These are phyloP conservation scores for Trametes maxima DNA, from an alignment of 768 basidiomycete genomes.

Conservation along the genomic window DNA sequence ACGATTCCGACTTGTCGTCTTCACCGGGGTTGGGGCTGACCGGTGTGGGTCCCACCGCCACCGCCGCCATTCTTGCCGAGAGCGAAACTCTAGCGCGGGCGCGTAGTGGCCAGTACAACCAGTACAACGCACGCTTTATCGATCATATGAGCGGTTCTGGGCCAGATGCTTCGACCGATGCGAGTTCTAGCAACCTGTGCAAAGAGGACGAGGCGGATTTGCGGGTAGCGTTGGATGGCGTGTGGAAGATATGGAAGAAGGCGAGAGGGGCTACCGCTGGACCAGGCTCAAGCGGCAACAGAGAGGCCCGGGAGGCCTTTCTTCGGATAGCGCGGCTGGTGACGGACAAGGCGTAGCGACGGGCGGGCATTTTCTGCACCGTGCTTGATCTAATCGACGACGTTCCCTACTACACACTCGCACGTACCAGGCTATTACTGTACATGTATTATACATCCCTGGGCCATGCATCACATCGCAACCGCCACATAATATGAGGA, in stretches of 20 bases:
- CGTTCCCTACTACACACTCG: neutral
- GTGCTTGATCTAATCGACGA: neutral
- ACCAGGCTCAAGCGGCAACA: constrained; percentile 5
- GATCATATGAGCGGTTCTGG: neutral
- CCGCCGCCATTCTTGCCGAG: constrained; percentile 9
- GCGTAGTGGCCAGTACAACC: neutral
- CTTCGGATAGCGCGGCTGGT: constrained; percentile 37
- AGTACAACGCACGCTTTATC: too few species aligned
- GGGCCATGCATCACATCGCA: neutral
- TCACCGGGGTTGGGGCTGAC: constrained; percentile 15
- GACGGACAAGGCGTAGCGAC: constrained; percentile 15
- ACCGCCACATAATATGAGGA: neutral
- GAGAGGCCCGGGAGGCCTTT: constrained; percentile 34
- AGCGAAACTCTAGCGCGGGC: neutral
- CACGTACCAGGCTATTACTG: neutral
- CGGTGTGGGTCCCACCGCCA: neutral
- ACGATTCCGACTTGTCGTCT: constrained; percentile 20
- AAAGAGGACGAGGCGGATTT: constrained; percentile 38
- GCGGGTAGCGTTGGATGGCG: constrained; percentile 52
- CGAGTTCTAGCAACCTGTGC: neutral
- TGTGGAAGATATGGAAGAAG: constrained; percentile 54
- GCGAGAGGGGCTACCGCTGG: neutral
- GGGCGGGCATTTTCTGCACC: neutral
- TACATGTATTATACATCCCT: neutral
- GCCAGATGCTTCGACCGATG: neutral